Conservation (phyloP, 2,329 filamentous ascomycete genomes). For the Penicillium olsonii region DNA sequence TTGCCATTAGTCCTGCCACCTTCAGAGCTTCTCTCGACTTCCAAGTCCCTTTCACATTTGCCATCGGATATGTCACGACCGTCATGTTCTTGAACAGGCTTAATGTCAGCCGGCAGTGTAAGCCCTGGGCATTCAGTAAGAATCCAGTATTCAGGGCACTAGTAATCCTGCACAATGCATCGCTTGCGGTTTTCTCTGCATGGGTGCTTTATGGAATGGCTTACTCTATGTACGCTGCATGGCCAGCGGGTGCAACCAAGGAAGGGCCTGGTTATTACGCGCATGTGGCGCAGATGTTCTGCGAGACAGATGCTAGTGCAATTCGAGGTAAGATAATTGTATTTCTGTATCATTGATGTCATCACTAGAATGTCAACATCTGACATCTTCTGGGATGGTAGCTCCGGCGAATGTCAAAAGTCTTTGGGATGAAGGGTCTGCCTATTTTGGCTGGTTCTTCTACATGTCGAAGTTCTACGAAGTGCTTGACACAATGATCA, state of each 20-base stretch:
- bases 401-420: slow-evolving; percentile 2
- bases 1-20: not conserved
- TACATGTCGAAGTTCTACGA: slow-evolving; percentile 20
- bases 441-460: slow-evolving; percentile 16
- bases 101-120: slow-evolving; percentile 10
- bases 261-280: not conserved
- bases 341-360: not conserved
- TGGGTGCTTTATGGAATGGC: slow-evolving; percentile 8
- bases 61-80: slow-evolving; percentile 6
- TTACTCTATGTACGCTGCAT: not conserved
- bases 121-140: slow-evolving; percentile 14
- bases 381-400: not conserved
- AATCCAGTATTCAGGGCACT: slow-evolving; percentile 4
- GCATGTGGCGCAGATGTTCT: slow-evolving; percentile 12
- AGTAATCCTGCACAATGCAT: slow-evolving; percentile 11
- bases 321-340: slow-evolving; percentile 7
- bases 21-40: slow-evolving; percentile 1
- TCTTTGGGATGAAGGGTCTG: slow-evolving; percentile 4
- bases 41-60: slow-evolving; percentile 11
- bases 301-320: slow-evolving; percentile 7
- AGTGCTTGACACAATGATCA: slow-evolving; percentile 17
- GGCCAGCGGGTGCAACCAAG: not conserved
- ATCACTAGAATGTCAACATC: not conserved
- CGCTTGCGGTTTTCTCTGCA: slow-evolving; percentile 13
- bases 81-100: slow-evolving; percentile 14